Evolutionary conservation across 208 protist species (phyloP), one percentile per base, ranked within the genome.

Genomic region (Histomonas meleagridis): DNA sequence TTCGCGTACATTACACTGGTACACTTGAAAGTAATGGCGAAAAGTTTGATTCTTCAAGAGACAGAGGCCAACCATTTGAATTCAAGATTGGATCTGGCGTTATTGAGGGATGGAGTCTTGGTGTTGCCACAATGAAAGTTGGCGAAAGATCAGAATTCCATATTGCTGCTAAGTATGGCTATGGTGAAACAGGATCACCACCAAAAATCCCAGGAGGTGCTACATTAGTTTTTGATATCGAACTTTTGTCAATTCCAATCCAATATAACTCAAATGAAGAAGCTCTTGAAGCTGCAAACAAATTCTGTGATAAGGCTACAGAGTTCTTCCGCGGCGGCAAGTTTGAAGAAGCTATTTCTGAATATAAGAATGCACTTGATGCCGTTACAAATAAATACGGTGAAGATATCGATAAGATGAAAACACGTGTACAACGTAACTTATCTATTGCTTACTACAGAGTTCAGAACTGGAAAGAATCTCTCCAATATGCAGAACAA

Each of bases 61-160:
- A 94, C 53, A 40, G 94, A 5, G 48, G 46, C 28, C 40, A 62
- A 4, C 62, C 91, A 18, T 95, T 95, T 69, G 62, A 92, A 48
- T 95, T 95, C 62, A 92, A 90, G 35, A 43, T 95, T 9, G 94
- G 94, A 1, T 16, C 35, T 2, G 94, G 94, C 18, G 94, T 95
- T 9, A 95, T 95, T 92, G 92, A 94, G 86, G 94, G 94, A 32
- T 95, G 94, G 94, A 93, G 94, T 51, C 43, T 76, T 46, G 93
- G 91, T 90, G 65, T 94, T 46, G 49, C 91, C 3, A 92, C 72
- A 21, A 94, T 94, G 93, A 49, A 90, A 28, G 91, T 91, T 72
- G 93, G 93, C 46, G 93, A 93, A 91, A 51, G 48, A 35, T 57
- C 78, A 35, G 60, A 40, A n/a, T 62, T 93, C 23, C 35, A 10